Base-by-base conservation (phyloP, 257 asterid genomes). In the Ocimum tenuiflorum region DNA sequence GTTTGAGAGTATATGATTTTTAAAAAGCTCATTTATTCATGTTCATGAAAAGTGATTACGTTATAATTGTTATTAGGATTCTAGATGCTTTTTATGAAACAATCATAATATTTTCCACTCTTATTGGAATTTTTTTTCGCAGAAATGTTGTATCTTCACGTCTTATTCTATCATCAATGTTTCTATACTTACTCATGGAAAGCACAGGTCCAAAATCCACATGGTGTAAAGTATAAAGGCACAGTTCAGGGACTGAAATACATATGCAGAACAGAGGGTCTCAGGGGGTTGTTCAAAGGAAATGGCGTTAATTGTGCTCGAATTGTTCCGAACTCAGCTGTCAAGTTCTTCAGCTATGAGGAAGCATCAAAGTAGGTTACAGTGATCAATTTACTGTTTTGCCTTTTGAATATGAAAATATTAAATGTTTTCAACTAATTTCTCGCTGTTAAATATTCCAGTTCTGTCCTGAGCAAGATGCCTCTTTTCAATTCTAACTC, bases 291-390 rank as follows among this genome's bases (percentile, higher is more conserved):
- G 75, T 91, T 86, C 82, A 91, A 88, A 78, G 97, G 97, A 58
- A 91, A 91, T 72, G 97, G 97, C 60, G 78, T 96, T 22, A 88
- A 91, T 73, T 91, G 97, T 80, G 95, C 95, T 62, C 96, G 97
- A 59, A 91, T 91, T 49, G 88, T 91, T 49, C 95, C 97, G 39
- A 92, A 92, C 76, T 92, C 99, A 45, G 99, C 99, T 6, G 99
- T 92, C 48, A 92, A 92, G 82, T 92, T 92, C 91, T 92, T 92
- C 86, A 92, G 97, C 90, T 92, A 92, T 51, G 99, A 92, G 91
- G 96, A 92, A 73, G 97, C 99, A 51, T 89, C 99, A 81, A 89
- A 90, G 97, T 92, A 88, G 68, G 84, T 55, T 36, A 24, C 36
- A 31, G 36, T 31, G 36, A 31, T 31, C 36, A 31, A 4, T 31